Conservation (phyloP, 345 rosid genomes). For the Populus alba region DNA sequence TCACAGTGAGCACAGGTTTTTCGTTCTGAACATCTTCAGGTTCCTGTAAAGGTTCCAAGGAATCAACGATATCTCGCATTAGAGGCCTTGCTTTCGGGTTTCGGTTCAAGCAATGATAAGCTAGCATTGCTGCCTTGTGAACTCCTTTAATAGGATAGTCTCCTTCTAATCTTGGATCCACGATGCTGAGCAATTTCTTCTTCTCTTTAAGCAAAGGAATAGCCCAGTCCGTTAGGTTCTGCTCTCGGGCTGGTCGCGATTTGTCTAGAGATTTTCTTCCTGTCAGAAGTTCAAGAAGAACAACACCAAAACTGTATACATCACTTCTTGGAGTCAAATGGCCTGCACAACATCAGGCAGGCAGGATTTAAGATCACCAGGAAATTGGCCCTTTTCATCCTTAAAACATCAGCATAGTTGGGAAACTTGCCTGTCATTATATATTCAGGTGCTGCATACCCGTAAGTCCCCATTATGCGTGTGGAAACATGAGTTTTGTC, state of each 20-base stretch:
- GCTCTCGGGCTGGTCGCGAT: constrained; percentile 78
- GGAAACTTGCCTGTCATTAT: constrained; percentile 75
- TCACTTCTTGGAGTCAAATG: constrained; percentile 38
- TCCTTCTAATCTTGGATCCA: constrained; percentile 71
- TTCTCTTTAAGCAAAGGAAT: constrained; percentile 82
- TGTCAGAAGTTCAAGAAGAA: constrained; percentile 39
- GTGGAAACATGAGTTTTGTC: constrained; percentile 97
- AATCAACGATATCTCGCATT: constrained; percentile 94
- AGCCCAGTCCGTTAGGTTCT: constrained; percentile 89
- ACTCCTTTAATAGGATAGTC: constrained; percentile 72
- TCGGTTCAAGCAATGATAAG: constrained; percentile 86
- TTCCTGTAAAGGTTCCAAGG: constrained; percentile 85
- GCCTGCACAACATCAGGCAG: neutral
- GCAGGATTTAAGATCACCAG: neutral
- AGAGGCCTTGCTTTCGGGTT: constrained; percentile 95
- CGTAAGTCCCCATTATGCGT: constrained; percentile 99
- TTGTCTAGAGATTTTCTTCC: constrained; percentile 90
- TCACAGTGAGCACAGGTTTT: constrained; percentile 43
- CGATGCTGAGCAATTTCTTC: constrained; percentile 69
- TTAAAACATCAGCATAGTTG: neutral
- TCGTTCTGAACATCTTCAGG: constrained; percentile 37
- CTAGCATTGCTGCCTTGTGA: constrained; percentile 94
- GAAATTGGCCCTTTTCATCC: neutral
- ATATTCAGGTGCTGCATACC: constrained; percentile 97
- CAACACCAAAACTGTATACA: constrained; percentile 33